Evolutionary conservation across 2,329 filamentous ascomycete species (phyloP), one percentile per base, ranked within the genome.

Genomic region (Fusarium sp.): DNA sequence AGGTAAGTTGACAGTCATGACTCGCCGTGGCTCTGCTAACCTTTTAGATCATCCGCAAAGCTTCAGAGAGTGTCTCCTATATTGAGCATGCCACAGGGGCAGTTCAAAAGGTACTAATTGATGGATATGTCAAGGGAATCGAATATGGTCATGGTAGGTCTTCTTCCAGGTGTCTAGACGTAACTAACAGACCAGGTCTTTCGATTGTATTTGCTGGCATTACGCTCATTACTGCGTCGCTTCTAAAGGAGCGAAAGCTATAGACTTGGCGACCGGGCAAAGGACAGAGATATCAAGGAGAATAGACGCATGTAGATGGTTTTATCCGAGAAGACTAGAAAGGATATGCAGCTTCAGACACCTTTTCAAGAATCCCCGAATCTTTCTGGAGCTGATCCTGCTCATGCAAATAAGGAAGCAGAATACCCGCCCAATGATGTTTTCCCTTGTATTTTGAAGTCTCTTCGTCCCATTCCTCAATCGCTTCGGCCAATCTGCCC

Each of bases 401-500:
- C 1, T 74, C 69, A 0, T 68, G 68, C 1, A 76, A 17, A 17
- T 74, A 76, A 0, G 74, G 71, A 11, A 76, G 22, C 3, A 76
- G 22, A 3, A 76, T 66, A 14, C 45, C 47, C 0, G 65, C 60
- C 74, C 73, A 76, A 6, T 76, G 69, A 9, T 76, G 73, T 1
- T 70, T 76, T 0, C 74, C 73, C 12, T 76, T 76, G 5, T 76
- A 76, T 0, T 40, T 27, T 0, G 74, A 75, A 0, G 65, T 61
- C 0, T 59, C 43, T 3, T 76, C 71, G 30, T 76, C 74, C 70
- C 73, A 76, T 1, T 73, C 66, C 14, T 72, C 71, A 27, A 76
- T 76, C 0, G 73, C 70, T 4, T 76, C 73, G 0, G 69, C 71
- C 1, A 76, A 5, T 1, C 74, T 32, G 0, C 74, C 74, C 1